Conservation (phyloP, 768 basidiomycete genomes). For the Kwoniella sp. region DNA sequence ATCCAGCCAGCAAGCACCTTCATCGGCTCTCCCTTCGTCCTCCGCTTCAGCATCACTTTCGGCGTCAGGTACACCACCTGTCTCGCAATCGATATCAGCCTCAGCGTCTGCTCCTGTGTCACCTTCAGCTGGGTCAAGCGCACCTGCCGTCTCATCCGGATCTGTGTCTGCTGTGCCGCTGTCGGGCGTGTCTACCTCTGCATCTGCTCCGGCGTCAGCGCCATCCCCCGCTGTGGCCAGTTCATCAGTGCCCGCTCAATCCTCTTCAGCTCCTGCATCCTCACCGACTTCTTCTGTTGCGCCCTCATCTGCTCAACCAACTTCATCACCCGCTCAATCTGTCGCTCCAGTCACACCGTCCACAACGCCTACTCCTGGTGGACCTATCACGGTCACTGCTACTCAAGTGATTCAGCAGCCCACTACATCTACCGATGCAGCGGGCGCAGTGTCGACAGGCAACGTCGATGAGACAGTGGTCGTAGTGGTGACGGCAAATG, state of each 20-base stretch:
- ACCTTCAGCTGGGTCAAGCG: not conserved
- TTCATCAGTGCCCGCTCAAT: not conserved
- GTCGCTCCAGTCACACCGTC: not conserved
- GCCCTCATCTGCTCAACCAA: not conserved
- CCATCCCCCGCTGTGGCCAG: not conserved
- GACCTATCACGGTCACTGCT: slow-evolving; percentile 20
- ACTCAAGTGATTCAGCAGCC: slow-evolving; percentile 7
- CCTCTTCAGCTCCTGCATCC: not conserved
- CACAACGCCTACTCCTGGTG: slow-evolving; percentile 11
- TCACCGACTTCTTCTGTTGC: not conserved
- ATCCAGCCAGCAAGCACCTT: not conserved
- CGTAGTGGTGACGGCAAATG: slow-evolving; percentile 14
- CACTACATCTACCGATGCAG: not conserved
- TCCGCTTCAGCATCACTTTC: not conserved
- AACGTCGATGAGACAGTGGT: slow-evolving; percentile 12
- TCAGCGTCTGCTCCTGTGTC: not conserved
- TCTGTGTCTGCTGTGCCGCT: not conserved
- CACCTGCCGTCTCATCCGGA: not conserved
- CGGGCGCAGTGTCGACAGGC: slow-evolving; percentile 4
- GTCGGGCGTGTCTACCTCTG: not conserved
- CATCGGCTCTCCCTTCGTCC: not conserved
- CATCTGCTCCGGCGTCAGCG: not conserved
- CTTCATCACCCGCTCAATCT: not conserved
- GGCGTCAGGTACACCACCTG: not conserved
- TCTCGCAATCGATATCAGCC: not conserved